Base-by-base conservation (phyloP, 176 grass and related monocot species). In the Bolboschoenus planiculmis region DNA sequence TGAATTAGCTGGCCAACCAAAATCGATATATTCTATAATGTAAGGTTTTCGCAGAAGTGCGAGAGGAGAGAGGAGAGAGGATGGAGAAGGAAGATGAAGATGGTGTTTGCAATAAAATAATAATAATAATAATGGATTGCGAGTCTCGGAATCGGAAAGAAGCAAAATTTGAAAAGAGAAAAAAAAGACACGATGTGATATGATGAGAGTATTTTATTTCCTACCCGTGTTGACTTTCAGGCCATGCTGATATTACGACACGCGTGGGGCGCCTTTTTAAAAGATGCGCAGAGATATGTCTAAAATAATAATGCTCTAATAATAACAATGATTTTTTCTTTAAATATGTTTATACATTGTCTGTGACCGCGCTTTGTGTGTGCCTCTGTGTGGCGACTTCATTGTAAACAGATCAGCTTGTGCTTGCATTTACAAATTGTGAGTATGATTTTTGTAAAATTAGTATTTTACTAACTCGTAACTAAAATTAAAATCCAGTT, bases 181-280 rank as follows among this genome's bases (percentile, higher is more conserved):
- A 42, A 51, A 62, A 31, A 80, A 23, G 56, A 80, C 26, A 11
- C 39, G 57, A 82, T 58, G 18, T 29, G 29, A 66, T 36, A 18
- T 21, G 39, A 34, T 2, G 20, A 56, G 54, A 56, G 14, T 82
- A 31, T 63, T 59, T 66, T 59, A 46, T 58, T 39, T 58, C 54
- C 50, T 37, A 50, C 57, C 79, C 58, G 36, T 66, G 58, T 82
- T 82, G 80, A 82, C 80, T 81, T 81, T 81, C 56, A 43, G 79
- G 11, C 79, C 2, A 35, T 81, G 40, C 8, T 31, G 40, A 59
- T 47, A 81, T 43, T 18, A 61, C 10, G 23, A 64, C 35, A 64
- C 58, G 80, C 80, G 58, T 82, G 80, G 51, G 56, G 78, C 1
- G 34, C 42, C 42, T 74, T 48, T 74, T 74, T 48, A 48, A 74